phyloP scores from a whole-genome alignment of 306 rosid species.

The Cicer pinnatifidum region DNA sequence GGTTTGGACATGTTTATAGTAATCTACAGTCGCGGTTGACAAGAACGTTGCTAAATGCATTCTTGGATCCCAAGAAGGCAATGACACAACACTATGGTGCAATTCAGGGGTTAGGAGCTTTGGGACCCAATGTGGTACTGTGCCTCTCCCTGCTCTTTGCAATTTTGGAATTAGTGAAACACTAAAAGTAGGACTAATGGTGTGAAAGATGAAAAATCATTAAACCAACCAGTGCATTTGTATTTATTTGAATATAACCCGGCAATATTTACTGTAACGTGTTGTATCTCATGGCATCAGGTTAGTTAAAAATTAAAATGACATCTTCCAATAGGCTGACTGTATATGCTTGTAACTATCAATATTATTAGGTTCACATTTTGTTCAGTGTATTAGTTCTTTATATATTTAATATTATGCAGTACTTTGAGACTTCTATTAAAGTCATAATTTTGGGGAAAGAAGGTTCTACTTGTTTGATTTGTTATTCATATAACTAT shows the following conservation, averaged over 20 bases:
- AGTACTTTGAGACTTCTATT: conserved; percentile 3
- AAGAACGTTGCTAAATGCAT: conserved; percentile 79
- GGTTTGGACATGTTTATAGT: conserved; percentile 81
- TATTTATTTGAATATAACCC: conserved; percentile 13
- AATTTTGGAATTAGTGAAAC: conserved; percentile 12
- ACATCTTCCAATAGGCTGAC: background rate
- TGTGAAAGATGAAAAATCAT: conserved; percentile 14
- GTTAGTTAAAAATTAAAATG: conserved; percentile 10
- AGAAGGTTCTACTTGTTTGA: conserved; percentile 1
- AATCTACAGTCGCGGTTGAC: conserved; percentile 82
- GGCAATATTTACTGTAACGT: conserved; percentile 18
- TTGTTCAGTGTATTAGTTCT: background rate
- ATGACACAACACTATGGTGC: conserved; percentile 89
- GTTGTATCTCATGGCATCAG: conserved; percentile 6
- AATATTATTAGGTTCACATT: conserved; percentile 16
- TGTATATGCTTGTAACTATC: background rate
- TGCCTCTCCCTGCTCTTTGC: conserved; percentile 41
- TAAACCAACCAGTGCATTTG: conserved; percentile 17
- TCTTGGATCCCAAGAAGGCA: conserved; percentile 83
- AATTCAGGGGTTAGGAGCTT: conserved; percentile 76
- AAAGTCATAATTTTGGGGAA: conserved; percentile 9
- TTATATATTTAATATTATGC: conserved; percentile 20
- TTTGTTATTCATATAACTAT: conserved; percentile 17
- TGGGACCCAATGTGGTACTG: conserved; percentile 81
- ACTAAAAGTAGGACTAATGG: background rate